A percentile compares a stretch with the other conserved stretches of the same genome.
Evolutionary conservation across 495 filamentous ascomycete genomes (phyloP).

Genomic region (Xylaria castorea): DNA sequence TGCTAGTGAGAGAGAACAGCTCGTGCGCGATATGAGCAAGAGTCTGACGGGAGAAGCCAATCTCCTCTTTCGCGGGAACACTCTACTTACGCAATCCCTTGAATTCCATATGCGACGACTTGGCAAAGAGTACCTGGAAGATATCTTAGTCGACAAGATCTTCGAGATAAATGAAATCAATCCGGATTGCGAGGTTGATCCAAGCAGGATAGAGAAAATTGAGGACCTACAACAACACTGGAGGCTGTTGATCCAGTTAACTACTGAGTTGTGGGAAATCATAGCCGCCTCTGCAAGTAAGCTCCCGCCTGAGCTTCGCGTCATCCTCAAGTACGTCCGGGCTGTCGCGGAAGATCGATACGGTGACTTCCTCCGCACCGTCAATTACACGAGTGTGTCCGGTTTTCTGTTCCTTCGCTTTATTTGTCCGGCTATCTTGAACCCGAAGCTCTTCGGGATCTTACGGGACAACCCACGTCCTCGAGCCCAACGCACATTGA

Average conservation of each 20-base stretch:
- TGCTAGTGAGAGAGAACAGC: constrained; percentile 56
- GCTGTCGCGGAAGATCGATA: constrained; percentile 96
- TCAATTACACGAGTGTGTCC: constrained; percentile 93
- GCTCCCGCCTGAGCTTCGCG: constrained; percentile 83
- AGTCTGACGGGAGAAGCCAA: constrained; percentile 82
- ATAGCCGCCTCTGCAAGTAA: constrained; percentile 74
- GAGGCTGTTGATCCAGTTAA: constrained; percentile 76
- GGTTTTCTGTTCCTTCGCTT: constrained; percentile 96
- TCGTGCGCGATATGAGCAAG: constrained; percentile 67
- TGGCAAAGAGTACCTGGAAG: constrained; percentile 91
- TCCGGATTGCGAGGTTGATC: constrained; percentile 94
- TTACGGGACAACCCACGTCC: constrained; percentile 84
- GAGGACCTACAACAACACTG: constrained; percentile 87
- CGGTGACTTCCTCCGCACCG: constrained; percentile 92
- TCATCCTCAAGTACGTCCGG: constrained; percentile 89
- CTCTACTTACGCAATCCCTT: constrained; percentile 89
- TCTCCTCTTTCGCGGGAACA: constrained; percentile 94
- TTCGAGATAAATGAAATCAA: constrained; percentile 86
- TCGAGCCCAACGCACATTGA: constrained; percentile 87
- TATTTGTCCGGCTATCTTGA: constrained; percentile 94
- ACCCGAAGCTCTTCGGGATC: constrained; percentile 94
- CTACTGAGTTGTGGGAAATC: constrained; percentile 81
- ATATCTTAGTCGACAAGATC: constrained; percentile 84
- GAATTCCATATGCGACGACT: constrained; percentile 95
- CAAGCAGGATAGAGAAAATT: constrained; percentile 69